Evolutionary conservation across 1,284 basidiomycete species (phyloP).

Genomic region (Cutaneotrichosporon sp.): DNA sequence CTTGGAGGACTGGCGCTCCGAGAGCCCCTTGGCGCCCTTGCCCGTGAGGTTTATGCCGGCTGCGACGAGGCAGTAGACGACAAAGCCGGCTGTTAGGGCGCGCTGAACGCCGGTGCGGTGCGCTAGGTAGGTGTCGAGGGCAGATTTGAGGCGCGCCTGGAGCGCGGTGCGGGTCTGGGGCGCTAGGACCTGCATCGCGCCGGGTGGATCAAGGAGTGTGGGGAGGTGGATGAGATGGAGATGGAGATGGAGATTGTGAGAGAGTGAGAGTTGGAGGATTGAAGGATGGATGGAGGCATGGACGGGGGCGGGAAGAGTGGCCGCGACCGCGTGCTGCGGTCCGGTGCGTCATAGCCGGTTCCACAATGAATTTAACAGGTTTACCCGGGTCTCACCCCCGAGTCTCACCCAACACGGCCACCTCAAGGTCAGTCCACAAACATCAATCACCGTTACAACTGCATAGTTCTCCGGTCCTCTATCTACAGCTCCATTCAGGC

Average conservation of each 20-base stretch:
- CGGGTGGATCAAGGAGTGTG: neutral
- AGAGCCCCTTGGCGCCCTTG: constrained; percentile 10
- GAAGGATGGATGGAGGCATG: no score
- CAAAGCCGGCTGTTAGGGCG: constrained; percentile 58
- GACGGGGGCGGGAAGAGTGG: neutral
- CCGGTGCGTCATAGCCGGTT: neutral
- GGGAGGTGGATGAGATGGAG: neutral
- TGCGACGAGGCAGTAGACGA: constrained; percentile 44
- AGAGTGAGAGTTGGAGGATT: no score
- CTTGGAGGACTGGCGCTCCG: constrained; percentile 21
- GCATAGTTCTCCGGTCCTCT: no score
- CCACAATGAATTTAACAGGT: neutral
- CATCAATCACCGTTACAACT: no score
- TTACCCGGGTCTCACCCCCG: neutral
- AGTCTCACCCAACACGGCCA: neutral
- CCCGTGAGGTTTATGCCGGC: constrained; percentile 41
- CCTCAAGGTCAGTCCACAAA: no score
- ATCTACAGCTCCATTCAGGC: no score
- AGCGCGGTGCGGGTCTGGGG: neutral
- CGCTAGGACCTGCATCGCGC: neutral
- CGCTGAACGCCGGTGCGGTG: constrained; percentile 72
- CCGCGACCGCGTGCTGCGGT: neutral
- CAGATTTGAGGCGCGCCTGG: constrained; percentile 14
- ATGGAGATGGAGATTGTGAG: neutral
- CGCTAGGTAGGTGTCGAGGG: constrained; percentile 57